Conservation (phyloP, 2,329 filamentous ascomycete genomes). For the Incumbomyces delicatus region DNA sequence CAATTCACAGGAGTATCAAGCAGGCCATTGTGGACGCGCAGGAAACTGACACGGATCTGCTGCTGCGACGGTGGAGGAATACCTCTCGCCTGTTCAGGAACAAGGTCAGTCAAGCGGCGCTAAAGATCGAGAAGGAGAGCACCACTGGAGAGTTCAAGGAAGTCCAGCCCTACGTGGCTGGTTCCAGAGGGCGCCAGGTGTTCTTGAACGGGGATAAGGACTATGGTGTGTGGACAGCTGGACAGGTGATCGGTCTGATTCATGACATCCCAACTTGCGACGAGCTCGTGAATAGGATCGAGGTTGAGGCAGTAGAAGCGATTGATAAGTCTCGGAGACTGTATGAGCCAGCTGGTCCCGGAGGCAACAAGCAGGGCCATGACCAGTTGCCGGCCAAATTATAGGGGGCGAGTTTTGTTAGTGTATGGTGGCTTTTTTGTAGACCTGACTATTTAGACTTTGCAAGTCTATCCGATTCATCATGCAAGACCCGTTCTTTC, state of each 20-base stretch:
- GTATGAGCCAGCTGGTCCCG: constrained; percentile 11
- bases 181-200: constrained; percentile 81
- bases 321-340: constrained; percentile 44
- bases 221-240: constrained; percentile 91
- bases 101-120: constrained; percentile 70
- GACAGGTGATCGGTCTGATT: constrained; percentile 85
- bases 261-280: constrained; percentile 55
- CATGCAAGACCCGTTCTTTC: no score
- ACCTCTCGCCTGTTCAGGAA: constrained; percentile 83
- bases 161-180: constrained; percentile 77
- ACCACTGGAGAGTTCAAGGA: constrained; percentile 79
- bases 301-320: constrained; percentile 62
- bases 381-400: constrained; percentile 3
- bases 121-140: constrained; percentile 75
- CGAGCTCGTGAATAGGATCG: constrained; percentile 60
- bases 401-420: background rate
- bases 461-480: no score
- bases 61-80: constrained; percentile 86
- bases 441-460: no score
- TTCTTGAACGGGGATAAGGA: constrained; percentile 88
- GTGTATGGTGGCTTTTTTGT: no score
- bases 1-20: constrained; percentile 90
- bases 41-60: constrained; percentile 83
- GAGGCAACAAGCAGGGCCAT: constrained; percentile 1
- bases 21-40: constrained; percentile 77